Percentiles rank a stretch among this genome's conserved stretches.
These are phyloP conservation scores for Penicillium sp. DNA, from an alignment of 2,329 filamentous ascomycete genomes.

Conservation along the genomic window DNA sequence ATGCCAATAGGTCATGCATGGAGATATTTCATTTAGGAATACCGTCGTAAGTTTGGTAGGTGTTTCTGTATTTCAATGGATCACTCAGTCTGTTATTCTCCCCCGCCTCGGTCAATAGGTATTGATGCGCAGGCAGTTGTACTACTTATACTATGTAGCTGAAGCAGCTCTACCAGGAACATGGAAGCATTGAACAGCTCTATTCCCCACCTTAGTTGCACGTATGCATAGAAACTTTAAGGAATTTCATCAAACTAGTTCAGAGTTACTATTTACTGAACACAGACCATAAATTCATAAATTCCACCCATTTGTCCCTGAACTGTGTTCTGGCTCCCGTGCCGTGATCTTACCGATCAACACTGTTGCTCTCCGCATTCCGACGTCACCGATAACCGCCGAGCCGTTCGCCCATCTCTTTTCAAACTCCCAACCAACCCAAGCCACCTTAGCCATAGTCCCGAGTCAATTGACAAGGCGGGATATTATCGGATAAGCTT, in stretches of 20 bases:
- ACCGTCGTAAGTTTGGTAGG: neutral
- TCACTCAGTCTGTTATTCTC: neutral
- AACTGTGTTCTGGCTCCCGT: neutral
- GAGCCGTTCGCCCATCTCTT: conserved; percentile 10
- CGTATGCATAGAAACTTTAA: no score
- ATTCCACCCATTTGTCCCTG: neutral
- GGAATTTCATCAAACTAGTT: neutral
- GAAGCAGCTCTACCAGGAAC: no score
- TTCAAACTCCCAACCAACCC: neutral
- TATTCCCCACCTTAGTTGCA: no score
- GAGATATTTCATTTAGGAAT: neutral
- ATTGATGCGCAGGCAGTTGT: no score
- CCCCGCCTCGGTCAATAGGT: no score
- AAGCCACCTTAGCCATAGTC: neutral
- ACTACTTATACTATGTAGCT: no score
- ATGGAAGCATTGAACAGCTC: no score
- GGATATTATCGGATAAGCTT: conserved; percentile 2
- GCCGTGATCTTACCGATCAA: neutral
- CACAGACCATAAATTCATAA: no score
- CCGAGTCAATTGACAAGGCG: neutral
- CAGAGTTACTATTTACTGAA: no score
- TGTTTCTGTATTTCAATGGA: neutral
- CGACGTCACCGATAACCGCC: conserved; percentile 23
- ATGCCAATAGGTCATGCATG: neutral
- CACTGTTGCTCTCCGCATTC: conserved; percentile 17